phyloP scores from a whole-genome alignment of 345 rosid genomes.

The Aquilaria malaccensis region DNA sequence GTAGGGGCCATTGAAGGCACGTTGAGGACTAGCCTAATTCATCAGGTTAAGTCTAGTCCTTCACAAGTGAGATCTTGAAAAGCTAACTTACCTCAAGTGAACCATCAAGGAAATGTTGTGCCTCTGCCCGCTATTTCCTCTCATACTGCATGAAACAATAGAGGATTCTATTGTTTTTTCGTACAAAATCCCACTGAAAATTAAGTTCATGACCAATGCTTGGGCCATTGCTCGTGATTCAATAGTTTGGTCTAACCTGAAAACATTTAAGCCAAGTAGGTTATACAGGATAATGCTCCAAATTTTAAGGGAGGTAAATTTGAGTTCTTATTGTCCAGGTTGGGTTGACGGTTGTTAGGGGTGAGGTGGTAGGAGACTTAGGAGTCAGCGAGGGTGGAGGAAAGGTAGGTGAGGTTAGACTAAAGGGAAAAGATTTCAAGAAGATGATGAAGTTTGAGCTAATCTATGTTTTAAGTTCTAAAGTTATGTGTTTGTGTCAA shows the following conservation, averaged over 20 bases:
- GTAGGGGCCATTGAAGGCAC: conserved; percentile 39
- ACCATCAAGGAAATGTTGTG: conserved; percentile 58
- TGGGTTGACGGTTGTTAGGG: conserved; percentile 55
- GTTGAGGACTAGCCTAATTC: conserved; percentile 46
- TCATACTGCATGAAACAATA: conserved; percentile 63
- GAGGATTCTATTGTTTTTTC: conserved; percentile 45
- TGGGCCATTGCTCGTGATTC: conserved; percentile 55
- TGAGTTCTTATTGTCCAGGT: conserved; percentile 66
- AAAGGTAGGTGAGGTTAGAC: too few relatives aligned
- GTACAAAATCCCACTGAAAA: conserved; percentile 39
- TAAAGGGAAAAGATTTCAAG: too few relatives aligned
- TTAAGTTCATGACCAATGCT: conserved; percentile 59
- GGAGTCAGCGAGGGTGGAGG: too few relatives aligned
- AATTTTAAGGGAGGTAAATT: conserved; percentile 55
- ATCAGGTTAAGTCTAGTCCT: conserved; percentile 42
- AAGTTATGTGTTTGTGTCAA: too few relatives aligned
- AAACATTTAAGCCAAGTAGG: conserved; percentile 48
- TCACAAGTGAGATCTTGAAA: conserved; percentile 54
- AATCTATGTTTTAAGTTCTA: too few relatives aligned
- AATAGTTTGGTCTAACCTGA: conserved; percentile 54
- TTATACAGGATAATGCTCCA: conserved; percentile 35
- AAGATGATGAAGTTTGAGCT: too few relatives aligned
- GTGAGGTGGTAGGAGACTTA: too few relatives aligned
- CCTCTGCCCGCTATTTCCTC: conserved; percentile 78
- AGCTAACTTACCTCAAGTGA: conserved; percentile 48